phyloP scores from a whole-genome alignment of 1,284 basidiomycete species.

The Abortiporus biennis region DNA sequence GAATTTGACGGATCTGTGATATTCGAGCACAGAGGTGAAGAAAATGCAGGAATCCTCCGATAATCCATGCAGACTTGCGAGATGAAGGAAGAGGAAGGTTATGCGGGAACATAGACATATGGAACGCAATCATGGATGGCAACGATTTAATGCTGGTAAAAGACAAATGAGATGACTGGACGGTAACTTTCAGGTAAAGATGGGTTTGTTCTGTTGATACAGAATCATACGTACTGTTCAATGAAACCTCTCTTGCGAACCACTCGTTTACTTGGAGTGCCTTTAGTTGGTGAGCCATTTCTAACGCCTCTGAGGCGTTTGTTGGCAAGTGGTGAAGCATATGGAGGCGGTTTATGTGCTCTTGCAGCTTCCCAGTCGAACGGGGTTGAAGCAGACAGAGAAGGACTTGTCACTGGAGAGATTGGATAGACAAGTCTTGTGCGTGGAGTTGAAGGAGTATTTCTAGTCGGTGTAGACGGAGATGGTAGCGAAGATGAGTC shows the following conservation, averaged over 20 bases:
- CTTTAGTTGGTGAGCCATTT: constrained; percentile 35
- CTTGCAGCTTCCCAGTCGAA: constrained; percentile 82
- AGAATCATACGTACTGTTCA: constrained; percentile 42
- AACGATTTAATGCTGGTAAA: constrained; percentile 46
- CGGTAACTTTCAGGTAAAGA: not conserved
- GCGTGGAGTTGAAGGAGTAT: constrained; percentile 18
- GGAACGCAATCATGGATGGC: constrained; percentile 64
- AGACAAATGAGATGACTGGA: constrained; percentile 1
- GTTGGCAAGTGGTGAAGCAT: constrained; percentile 46
- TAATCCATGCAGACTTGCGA: constrained; percentile 55
- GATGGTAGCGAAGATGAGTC: constrained; percentile 16
- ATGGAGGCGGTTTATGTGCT: constrained; percentile 59
- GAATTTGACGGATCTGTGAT: constrained; percentile 46
- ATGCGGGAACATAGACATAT: constrained; percentile 68
- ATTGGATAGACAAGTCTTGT: constrained; percentile 23
- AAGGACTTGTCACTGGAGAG: constrained; percentile 56
- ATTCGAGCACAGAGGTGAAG: constrained; percentile 61
- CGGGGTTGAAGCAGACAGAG: constrained; percentile 62
- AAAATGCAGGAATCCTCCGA: constrained; percentile 60
- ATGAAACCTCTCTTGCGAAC: constrained; percentile 57
- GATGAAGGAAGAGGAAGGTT: constrained; percentile 67
- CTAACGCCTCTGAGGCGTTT: constrained; percentile 33
- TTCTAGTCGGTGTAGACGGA: constrained; percentile 21
- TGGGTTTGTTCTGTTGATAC: not conserved
- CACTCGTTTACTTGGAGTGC: constrained; percentile 38